Evolutionary conservation across 495 filamentous ascomycete genomes (phyloP).

Genomic region (Penicillium cinerascens): DNA sequence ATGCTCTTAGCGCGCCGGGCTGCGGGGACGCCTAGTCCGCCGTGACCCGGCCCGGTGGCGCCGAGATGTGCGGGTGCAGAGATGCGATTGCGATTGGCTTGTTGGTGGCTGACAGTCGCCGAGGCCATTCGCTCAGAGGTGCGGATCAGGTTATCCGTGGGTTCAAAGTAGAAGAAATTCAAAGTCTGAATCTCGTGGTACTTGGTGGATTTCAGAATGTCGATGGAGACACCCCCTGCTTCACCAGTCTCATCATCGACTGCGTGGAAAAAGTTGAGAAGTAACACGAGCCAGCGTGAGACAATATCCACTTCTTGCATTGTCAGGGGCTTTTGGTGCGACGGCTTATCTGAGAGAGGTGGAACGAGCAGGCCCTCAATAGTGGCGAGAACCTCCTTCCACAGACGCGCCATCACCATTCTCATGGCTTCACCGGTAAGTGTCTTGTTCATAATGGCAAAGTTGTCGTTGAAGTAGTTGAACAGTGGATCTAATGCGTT

Average conservation of each 20-base stretch:
- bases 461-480: slow-evolving; percentile 97
- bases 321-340: slow-evolving; percentile 78
- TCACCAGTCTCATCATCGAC: slow-evolving; percentile 82
- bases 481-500: slow-evolving; percentile 86
- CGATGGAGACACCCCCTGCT: slow-evolving; percentile 79
- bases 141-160: slow-evolving; percentile 85
- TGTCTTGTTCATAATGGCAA: slow-evolving; percentile 96
- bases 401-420: slow-evolving; percentile 94
- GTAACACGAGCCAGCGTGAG: slow-evolving; percentile 88
- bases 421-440: slow-evolving; percentile 91
- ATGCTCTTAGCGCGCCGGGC: slow-evolving; percentile 85
- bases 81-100: slow-evolving; percentile 61
- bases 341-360: slow-evolving; percentile 92
- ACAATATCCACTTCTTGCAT: slow-evolving; percentile 92
- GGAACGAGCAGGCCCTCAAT: slow-evolving; percentile 90
- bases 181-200: slow-evolving; percentile 94
- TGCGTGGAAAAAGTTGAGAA: slow-evolving; percentile 94
- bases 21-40: slow-evolving; percentile 65
- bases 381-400: slow-evolving; percentile 94
- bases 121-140: slow-evolving; percentile 94
- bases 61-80: slow-evolving; percentile 67
- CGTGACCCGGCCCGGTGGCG: slow-evolving; percentile 55
- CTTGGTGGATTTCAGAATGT: slow-evolving; percentile 93
- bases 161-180: slow-evolving; percentile 98
- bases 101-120: slow-evolving; percentile 76